Conservation (phyloP, 306 rosid species). For the Lathyrus aphaca region DNA sequence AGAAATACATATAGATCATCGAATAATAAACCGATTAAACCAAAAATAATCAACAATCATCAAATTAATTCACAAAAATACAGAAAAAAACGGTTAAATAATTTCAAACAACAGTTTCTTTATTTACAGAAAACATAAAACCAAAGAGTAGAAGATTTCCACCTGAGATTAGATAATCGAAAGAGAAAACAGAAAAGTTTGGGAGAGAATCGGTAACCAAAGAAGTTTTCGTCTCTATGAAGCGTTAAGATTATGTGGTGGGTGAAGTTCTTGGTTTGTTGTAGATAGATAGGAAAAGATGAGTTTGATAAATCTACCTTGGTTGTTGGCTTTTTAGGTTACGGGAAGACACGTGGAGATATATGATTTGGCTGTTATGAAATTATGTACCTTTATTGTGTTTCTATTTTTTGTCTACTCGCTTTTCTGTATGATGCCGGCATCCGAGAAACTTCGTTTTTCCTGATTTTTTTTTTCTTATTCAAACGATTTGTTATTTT, state of each 20-base stretch:
- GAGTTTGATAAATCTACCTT: constrained; percentile 16
- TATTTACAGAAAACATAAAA: not conserved
- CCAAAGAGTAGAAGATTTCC: not conserved
- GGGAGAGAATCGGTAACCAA: constrained; percentile 8
- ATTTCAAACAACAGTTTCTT: too few relatives aligned
- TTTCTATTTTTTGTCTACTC: not conserved
- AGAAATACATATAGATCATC: constrained; percentile 22
- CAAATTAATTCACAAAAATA: constrained; percentile 16
- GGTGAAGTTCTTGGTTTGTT: constrained; percentile 2
- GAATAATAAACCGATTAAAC: constrained; percentile 18
- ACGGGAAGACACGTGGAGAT: constrained; percentile 34
- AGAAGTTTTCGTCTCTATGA: constrained; percentile 23
- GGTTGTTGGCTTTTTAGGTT: not conserved
- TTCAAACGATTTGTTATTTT: not conserved
- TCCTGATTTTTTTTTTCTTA: not conserved
- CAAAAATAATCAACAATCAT: constrained; percentile 25
- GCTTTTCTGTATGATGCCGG: not conserved
- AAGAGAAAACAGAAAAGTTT: not conserved
- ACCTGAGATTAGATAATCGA: constrained; percentile 5
- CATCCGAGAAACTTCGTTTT: constrained; percentile 34
- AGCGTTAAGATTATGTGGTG: constrained; percentile 15
- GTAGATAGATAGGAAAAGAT: not conserved
- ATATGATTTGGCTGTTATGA: constrained; percentile 24
- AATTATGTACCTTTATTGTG: not conserved
- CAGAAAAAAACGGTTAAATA: not conserved